Evolutionary conservation across 805 yeast species (phyloP).

Genomic region (Saturnispora zaruensis): DNA sequence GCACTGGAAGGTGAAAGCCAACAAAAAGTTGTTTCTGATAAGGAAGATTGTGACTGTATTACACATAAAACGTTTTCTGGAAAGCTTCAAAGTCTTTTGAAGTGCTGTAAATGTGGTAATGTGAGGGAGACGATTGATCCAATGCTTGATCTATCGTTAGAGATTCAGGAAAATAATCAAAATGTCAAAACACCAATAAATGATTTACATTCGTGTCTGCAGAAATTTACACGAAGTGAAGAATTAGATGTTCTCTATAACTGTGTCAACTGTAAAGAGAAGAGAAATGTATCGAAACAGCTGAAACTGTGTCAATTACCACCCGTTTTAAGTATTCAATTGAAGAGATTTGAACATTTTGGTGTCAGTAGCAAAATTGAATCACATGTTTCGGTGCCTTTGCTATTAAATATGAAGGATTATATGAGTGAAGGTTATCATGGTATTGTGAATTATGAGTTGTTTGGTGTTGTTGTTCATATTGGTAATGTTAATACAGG

Average conservation of each 20-base stretch:
- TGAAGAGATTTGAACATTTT: constrained; percentile 69
- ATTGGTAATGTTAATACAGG: constrained; percentile 94
- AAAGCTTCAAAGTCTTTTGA: constrained; percentile 67
- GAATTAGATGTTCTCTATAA: constrained; percentile 63
- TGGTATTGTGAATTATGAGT: constrained; percentile 47
- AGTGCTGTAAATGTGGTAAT: constrained; percentile 59
- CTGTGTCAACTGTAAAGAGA: constrained; percentile 57
- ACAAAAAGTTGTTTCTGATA: not conserved
- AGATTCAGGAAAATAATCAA: constrained; percentile 38
- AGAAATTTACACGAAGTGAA: constrained; percentile 71
- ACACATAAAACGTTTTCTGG: constrained; percentile 82
- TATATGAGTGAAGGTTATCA: constrained; percentile 31
- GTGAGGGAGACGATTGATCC: constrained; percentile 76
- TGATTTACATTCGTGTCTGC: constrained; percentile 55
- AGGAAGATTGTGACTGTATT: constrained; percentile 55
- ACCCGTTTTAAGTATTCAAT: constrained; percentile 71
- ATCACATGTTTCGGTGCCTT: constrained; percentile 62
- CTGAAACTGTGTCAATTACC: constrained; percentile 64
- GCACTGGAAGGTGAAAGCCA: constrained; percentile 5
- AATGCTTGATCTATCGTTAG: constrained; percentile 79
- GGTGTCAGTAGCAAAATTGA: constrained; percentile 63
- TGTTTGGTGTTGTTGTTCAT: constrained; percentile 82
- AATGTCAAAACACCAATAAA: constrained; percentile 17
- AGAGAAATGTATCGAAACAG: constrained; percentile 63
- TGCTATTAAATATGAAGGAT: constrained; percentile 59